Conservation (phyloP, 1,139 yeast genomes). For the Scheffersomyces parashehatae region DNA sequence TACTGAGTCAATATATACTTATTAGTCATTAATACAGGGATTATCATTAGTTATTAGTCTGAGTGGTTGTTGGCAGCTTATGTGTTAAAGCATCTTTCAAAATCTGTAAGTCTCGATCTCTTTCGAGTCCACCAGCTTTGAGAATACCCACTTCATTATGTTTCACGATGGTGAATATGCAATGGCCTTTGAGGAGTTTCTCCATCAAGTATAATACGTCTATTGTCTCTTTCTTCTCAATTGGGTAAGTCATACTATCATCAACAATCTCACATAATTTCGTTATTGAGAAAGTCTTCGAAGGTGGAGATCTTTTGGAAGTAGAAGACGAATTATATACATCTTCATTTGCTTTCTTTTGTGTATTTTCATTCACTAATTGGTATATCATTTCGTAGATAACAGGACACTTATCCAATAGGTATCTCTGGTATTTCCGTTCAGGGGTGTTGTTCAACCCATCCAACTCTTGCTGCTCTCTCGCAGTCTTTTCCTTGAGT, state of each 20-base stretch:
- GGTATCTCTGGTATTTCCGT: conserved; percentile 33
- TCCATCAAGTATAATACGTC: conserved; percentile 25
- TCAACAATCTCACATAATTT: conserved; percentile 28
- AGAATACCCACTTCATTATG: conserved; percentile 28
- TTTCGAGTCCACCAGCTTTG: conserved; percentile 25
- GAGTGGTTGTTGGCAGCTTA: too few relatives aligned
- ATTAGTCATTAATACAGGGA: too few relatives aligned
- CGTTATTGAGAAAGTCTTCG: conserved; percentile 24
- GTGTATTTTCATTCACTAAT: conserved; percentile 13
- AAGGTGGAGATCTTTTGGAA: not conserved
- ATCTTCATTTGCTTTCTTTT: conserved; percentile 1
- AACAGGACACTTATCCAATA: conserved; percentile 42
- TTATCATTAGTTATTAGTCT: too few relatives aligned
- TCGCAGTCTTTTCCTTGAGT: conserved; percentile 13
- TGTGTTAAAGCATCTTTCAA: conserved; percentile 2
- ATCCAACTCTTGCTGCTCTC: conserved; percentile 6
- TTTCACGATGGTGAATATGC: conserved; percentile 12
- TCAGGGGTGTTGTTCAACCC: conserved; percentile 25
- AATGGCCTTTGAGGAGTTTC: conserved; percentile 16
- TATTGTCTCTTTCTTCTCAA: conserved; percentile 30
- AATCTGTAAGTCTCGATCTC: conserved; percentile 24
- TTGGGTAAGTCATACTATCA: conserved; percentile 38
- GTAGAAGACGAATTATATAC: too few relatives aligned
- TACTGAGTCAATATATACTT: not conserved
- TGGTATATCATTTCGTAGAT: conserved; percentile 41